A percentile compares a stretch with the other conserved stretches of the same genome.
Evolutionary conservation across 2,329 filamentous ascomycete species (phyloP).

Genomic region (Teratosphaeria nubilosa): DNA sequence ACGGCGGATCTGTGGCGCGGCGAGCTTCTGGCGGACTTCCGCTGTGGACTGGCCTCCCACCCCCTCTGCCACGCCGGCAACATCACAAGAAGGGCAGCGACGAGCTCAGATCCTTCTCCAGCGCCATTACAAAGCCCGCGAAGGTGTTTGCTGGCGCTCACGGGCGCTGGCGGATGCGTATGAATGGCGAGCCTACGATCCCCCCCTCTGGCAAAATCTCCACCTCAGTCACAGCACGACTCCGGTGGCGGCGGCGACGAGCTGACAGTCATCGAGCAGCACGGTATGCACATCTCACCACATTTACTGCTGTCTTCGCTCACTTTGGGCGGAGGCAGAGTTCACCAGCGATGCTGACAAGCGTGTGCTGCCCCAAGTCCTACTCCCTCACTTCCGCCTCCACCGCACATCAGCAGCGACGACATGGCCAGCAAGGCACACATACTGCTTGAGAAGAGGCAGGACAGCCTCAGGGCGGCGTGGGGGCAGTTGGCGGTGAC

Average conservation of each 20-base stretch:
- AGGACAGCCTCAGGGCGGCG: not conserved
- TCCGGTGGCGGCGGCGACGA: not conserved
- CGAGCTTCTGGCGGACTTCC: not conserved
- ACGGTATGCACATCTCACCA: not conserved
- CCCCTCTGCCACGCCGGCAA: not conserved
- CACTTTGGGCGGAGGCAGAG: not conserved
- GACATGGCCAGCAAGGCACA: not conserved
- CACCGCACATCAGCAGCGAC: not conserved
- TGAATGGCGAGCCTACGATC: not conserved
- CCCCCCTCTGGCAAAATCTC: not conserved
- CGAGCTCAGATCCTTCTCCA: not conserved
- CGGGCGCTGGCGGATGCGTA: not conserved
- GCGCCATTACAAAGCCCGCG: not conserved
- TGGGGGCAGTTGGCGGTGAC: not conserved
- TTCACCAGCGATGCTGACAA: not conserved
- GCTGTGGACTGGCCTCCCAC: not conserved
- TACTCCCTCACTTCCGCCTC: not conserved
- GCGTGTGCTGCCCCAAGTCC: not conserved
- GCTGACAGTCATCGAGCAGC: not conserved
- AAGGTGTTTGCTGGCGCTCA: not conserved
- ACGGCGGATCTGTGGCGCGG: not conserved
- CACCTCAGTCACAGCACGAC: not conserved
- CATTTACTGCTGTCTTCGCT: not conserved
- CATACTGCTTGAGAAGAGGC: not conserved
- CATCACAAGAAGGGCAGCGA: not conserved